phyloP scores from a whole-genome alignment of 345 rosid genomes.

The Corchorus capsularis region DNA sequence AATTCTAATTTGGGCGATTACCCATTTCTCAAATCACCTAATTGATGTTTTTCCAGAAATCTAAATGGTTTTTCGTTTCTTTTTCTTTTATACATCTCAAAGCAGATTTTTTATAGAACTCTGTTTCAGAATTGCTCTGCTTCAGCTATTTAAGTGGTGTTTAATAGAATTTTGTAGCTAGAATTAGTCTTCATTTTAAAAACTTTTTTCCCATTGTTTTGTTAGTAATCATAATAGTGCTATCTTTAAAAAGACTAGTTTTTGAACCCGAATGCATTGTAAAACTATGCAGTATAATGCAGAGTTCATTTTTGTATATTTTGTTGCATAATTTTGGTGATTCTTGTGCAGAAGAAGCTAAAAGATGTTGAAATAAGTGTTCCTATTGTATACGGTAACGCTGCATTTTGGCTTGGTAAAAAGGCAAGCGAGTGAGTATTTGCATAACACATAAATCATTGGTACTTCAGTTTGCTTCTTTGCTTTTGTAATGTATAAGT shows the following conservation, averaged over 20 bases:
- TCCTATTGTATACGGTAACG: conserved; percentile 73
- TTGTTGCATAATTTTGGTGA: background rate
- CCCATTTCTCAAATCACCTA: conserved; percentile 8
- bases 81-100: conserved; percentile 7
- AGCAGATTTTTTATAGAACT: background rate
- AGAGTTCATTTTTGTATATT: background rate
- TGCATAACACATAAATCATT: background rate
- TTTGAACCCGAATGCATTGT: background rate
- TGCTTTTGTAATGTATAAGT: conserved; percentile 6
- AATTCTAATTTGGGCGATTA: conserved; percentile 22
- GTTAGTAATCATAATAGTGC: background rate
- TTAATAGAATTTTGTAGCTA: background rate
- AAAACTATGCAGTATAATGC: conserved; percentile 2
- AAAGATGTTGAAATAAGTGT: conserved; percentile 71
- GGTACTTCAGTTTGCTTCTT: background rate
- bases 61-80: conserved; percentile 3
- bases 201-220: background rate
- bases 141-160: background rate
- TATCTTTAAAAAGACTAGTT: background rate
- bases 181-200: background rate
- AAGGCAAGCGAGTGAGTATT: conserved; percentile 77
- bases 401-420: conserved; percentile 83
- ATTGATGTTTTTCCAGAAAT: background rate
- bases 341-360: conserved; percentile 56
- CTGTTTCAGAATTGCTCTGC: conserved; percentile 11